Base-by-base conservation (phyloP, 139 green algal genomes). In the Marvania coccoides region DNA sequence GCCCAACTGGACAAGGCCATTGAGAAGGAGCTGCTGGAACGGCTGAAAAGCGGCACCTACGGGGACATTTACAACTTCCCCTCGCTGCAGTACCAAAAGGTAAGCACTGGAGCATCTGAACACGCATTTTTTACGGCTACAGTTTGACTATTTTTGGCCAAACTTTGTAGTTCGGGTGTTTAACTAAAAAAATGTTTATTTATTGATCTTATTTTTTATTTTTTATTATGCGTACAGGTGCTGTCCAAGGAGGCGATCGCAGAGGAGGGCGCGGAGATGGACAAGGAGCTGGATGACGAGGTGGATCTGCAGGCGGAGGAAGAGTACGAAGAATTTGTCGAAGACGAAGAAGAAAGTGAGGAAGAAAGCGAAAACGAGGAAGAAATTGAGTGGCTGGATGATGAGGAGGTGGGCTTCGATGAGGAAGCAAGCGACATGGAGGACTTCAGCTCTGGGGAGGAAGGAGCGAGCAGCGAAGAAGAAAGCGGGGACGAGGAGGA, bases 41-140 rank as follows among this genome's bases (percentile, higher is more conserved):
- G 95, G 31, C 72, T 99, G 62, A 53, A 98, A 67, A 78, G 30
- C 9, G 95, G 95, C n/a, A 98, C 90, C 1, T 99, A 99, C 64
- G 88, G 91, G 15, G 93, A 98, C 78, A 98, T 98, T 64, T 98
- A 98, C 80, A 99, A 99, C 84, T 97, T 99, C 77, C 91, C 91
- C 34, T 74, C 83, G 40, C 80, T 85, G 53, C 73, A 95, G 66
- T 99, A 97, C 71, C 79, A 96, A 23, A 91, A 91, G 76, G 89
- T 84, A 51, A 6, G 58, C 5, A 19, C 9, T 4, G 15, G 46
- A n/a, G 46, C 14, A 9, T 15, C 19, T 14, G 39, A 47, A 1
- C 39, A 47, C 13, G 12, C 47, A 12, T 57, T 19, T 24, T 15
- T 57, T 57, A 19, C 15, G 13, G 46, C 10, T 30, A 59, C 29